These are phyloP conservation scores for Malus hybrid DNA, from an alignment of 331 rosid species.

Conservation along the genomic window DNA sequence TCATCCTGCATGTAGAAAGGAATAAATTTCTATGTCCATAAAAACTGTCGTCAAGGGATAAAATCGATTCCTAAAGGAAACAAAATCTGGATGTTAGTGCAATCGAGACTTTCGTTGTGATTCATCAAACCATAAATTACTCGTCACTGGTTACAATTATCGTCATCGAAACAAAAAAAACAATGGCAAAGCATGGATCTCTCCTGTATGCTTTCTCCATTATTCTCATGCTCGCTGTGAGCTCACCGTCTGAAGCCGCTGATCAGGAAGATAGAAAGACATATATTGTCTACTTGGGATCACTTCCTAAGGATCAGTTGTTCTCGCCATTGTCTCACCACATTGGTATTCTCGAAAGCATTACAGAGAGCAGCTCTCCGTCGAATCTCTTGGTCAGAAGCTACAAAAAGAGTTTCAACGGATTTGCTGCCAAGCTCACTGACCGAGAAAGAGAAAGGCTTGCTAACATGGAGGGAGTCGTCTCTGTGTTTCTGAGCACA, in stretches of 20 bases:
- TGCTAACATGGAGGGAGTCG: slow-evolving; percentile 8
- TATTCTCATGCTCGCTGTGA: not conserved
- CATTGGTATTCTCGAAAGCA: slow-evolving; percentile 15
- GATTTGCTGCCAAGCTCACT: slow-evolving; percentile 32
- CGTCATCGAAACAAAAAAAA: not conserved
- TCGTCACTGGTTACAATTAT: not conserved
- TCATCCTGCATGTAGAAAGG: not conserved
- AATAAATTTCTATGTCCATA: not conserved
- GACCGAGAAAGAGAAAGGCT: slow-evolving; percentile 11
- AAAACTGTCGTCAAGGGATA: not conserved
- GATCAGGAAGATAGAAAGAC: slow-evolving; percentile 1
- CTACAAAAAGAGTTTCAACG: slow-evolving; percentile 32
- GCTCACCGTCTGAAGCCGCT: not conserved
- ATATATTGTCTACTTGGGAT: slow-evolving; percentile 25
- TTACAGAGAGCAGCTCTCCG: not conserved
- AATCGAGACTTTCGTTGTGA: not conserved
- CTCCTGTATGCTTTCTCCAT: not conserved
- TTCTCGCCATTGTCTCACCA: slow-evolving; percentile 28
- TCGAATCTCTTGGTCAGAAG: slow-evolving; percentile 5
- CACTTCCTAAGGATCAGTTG: slow-evolving; percentile 9
- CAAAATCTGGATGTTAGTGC: not conserved
- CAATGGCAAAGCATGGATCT: not conserved
- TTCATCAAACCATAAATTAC: not conserved
- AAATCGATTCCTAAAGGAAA: not conserved
- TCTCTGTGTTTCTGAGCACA: slow-evolving; percentile 26